Percentiles rank a stretch among this genome's conserved stretches.
Evolutionary conservation across 2,329 filamentous ascomycete species (phyloP).

Genomic region (Xylariales sp.): DNA sequence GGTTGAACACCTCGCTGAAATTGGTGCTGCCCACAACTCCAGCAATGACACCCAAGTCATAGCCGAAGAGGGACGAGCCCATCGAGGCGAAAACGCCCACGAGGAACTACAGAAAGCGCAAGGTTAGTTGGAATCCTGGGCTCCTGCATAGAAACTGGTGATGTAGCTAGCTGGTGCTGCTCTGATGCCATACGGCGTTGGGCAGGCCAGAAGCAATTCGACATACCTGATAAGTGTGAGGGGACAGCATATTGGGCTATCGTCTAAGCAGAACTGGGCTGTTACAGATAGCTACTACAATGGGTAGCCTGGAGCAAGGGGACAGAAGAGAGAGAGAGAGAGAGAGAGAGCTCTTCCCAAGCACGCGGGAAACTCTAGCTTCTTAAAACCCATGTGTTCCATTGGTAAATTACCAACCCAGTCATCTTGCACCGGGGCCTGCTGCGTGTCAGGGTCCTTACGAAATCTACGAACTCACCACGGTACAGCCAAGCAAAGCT

Average conservation of each 20-base stretch:
- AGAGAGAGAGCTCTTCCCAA: background rate
- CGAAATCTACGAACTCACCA: no score
- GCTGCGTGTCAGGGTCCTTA: no score
- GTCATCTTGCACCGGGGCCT: no score
- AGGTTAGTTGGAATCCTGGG: background rate
- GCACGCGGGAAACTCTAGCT: no score
- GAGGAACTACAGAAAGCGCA: slow-evolving; percentile 42
- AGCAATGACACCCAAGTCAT: slow-evolving; percentile 51
- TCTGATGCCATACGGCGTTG: no score
- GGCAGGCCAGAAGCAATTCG: no score
- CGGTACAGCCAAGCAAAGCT: no score
- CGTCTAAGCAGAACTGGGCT: background rate
- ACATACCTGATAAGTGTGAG: slow-evolving; percentile 11
- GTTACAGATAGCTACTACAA: no score
- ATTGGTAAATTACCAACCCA: no score
- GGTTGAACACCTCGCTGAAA: slow-evolving; percentile 35
- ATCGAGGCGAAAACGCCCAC: slow-evolving; percentile 52
- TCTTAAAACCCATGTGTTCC: slow-evolving; percentile 1
- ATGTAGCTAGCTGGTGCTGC: no score
- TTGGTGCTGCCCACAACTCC: slow-evolving; percentile 45
- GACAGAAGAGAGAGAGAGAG: background rate
- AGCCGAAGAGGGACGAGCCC: slow-evolving; percentile 50
- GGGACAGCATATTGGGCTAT: slow-evolving; percentile 8
- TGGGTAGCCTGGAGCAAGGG: no score
- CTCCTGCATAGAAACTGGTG: background rate